Evolutionary conservation across 2,329 filamentous ascomycete genomes (phyloP), one percentile per base, ranked within the genome.

Genomic region (Phyllosticta citribraziliensis): DNA sequence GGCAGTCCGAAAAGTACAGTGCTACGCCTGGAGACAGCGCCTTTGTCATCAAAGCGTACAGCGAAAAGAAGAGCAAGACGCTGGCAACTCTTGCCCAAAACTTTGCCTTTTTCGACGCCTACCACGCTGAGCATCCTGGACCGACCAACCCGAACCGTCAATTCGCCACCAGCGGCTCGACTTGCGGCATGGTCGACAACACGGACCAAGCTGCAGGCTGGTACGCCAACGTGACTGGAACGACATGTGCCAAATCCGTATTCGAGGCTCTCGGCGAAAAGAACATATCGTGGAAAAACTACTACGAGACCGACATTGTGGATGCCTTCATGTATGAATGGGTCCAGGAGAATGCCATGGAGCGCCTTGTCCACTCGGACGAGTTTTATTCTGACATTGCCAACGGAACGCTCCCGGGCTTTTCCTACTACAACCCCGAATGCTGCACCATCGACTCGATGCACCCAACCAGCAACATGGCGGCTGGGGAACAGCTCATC

Each of bases 141-240:
- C 73, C 74, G 12, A 76, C 73, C 10, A 74, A 76, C 63, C 68
- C 72, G 14, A 76, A 76, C 61, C 70, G 73, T 25, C 73, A 75
- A 60, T 75, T 73, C 56, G 71, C 73, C 9, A 76, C 73, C 1
- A 72, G 71, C 2, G 73, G 72, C 11, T 73, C 72, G 0, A 67
- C 66, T 12, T 73, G 71, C 35, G 72, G 72, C 20, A 57, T 57
- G 55, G 67, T 70, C 2, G 70, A 70, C 40, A 73, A 73, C 55
- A 68, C 67, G 3, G 53, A 70, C 57, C 70, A 74, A 55, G 63
- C 72, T 3, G 65, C 70, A 8, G 72, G 55, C 9, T 57, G 55
- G 55, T 57, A 47, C 24, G 33, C 27, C 33, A 57, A 75, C 63
- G 68, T 70, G 22, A 72, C 72, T 9, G 73, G 71, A 6, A 70